These are phyloP conservation scores for Pseudohyphozyma bogoriensis DNA, from an alignment of 768 basidiomycete species.

Conservation along the genomic window DNA sequence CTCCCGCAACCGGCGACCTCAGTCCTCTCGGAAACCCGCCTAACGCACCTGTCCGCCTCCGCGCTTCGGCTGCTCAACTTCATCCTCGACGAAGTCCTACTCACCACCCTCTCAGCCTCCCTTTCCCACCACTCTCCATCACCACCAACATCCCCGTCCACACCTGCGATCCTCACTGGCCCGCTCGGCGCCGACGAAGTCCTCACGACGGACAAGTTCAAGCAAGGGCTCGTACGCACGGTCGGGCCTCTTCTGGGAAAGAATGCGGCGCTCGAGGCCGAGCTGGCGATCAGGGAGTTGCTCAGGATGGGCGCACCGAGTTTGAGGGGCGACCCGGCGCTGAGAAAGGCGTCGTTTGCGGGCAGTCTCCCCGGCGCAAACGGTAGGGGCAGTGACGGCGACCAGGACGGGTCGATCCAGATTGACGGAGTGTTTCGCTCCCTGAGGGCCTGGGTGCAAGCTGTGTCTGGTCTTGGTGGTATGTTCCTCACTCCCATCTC, in stretches of 20 bases:
- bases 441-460: slow-evolving; percentile 46
- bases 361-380: slow-evolving; percentile 5
- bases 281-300: slow-evolving; percentile 81
- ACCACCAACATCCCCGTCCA: background rate
- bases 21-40: slow-evolving; percentile 82
- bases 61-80: slow-evolving; percentile 71
- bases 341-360: slow-evolving; percentile 1
- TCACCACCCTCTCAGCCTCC: slow-evolving; percentile 45
- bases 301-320: background rate
- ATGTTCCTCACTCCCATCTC: slow-evolving; percentile 12
- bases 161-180: background rate
- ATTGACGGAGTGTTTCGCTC: slow-evolving; percentile 31
- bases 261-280: slow-evolving; percentile 83
- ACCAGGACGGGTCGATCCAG: too few species aligned
- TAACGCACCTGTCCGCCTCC: slow-evolving; percentile 70
- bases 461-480: slow-evolving; percentile 69
- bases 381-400: background rate
- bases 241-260: slow-evolving; percentile 77
- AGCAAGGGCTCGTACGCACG: slow-evolving; percentile 54
- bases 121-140: background rate
- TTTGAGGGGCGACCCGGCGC: slow-evolving; percentile 54
- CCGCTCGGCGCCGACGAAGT: background rate
- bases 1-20: slow-evolving; percentile 76
- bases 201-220: slow-evolving; percentile 61
- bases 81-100: slow-evolving; percentile 72